phyloP scores from a whole-genome alignment of 2,329 filamentous ascomycete species.

The Dactylellina parvicollis region DNA sequence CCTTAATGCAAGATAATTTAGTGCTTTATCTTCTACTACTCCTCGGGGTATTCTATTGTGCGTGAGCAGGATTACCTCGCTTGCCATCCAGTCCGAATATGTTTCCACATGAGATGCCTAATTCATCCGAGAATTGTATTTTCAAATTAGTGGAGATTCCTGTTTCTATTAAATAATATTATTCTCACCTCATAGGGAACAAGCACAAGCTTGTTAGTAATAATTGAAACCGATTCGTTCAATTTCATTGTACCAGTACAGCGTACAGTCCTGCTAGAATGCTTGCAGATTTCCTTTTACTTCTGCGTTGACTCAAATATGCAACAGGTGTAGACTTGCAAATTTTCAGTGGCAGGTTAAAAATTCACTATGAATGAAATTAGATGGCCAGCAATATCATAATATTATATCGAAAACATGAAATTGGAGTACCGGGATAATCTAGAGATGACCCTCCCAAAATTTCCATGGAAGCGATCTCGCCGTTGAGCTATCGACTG shows the following conservation, averaged over 20 bases:
- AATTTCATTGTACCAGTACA: slow-evolving; percentile 14
- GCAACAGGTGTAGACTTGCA: too few relatives aligned
- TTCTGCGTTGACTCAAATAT: background rate
- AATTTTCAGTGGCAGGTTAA: too few relatives aligned
- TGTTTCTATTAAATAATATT: background rate
- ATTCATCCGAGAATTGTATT: background rate
- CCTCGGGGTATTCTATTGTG: background rate
- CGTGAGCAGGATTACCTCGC: slow-evolving; percentile 21
- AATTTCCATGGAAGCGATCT: too few relatives aligned
- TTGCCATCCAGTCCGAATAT: slow-evolving; percentile 52
- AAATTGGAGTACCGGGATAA: too few relatives aligned
- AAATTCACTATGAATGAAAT: too few relatives aligned
- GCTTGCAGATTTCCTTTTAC: too few relatives aligned
- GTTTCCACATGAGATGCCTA: slow-evolving; percentile 47
- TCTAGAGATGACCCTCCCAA: too few relatives aligned
- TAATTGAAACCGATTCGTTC: slow-evolving; percentile 20
- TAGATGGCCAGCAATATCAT: too few relatives aligned
- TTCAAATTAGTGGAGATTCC: too few relatives aligned
- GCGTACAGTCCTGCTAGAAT: too few relatives aligned
- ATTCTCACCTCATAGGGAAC: slow-evolving; percentile 33
- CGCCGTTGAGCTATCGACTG: too few relatives aligned
- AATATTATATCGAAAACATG: too few relatives aligned
- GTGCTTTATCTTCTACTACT: background rate
- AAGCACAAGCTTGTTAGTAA: slow-evolving; percentile 32
- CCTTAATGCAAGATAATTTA: slow-evolving; percentile 62